These are phyloP conservation scores for Trichosporon inkin DNA, from an alignment of 1,284 basidiomycete genomes.

Conservation along the genomic window DNA sequence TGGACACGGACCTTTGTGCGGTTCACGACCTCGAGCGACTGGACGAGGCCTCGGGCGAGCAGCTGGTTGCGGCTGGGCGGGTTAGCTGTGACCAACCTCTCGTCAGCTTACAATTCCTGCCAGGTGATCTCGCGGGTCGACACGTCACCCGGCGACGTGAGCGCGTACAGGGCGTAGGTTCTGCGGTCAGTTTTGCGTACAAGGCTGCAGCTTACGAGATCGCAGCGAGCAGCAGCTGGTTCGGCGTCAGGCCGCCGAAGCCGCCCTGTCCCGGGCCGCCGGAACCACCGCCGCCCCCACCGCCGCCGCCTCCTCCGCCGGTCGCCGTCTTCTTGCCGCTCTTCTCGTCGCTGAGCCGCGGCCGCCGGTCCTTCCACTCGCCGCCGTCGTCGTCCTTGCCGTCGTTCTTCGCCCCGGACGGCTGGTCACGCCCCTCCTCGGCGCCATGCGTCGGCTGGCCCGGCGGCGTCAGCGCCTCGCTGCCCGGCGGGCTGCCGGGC, in stretches of 20 bases:
- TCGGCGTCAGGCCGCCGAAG: constrained; percentile 43
- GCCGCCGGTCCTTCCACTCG: constrained; percentile 31
- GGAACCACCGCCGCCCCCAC: constrained; percentile 35
- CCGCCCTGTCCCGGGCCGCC: constrained; percentile 26
- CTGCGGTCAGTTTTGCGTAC: constrained; percentile 20
- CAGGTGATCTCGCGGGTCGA: constrained; percentile 84
- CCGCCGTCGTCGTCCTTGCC: constrained; percentile 27
- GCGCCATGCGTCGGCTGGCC: constrained; percentile 33
- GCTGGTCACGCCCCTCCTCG: constrained; percentile 31
- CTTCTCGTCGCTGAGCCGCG: constrained; percentile 38
- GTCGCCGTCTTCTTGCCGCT: constrained; percentile 32
- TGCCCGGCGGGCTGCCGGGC: constrained; percentile 2
- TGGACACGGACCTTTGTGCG: constrained; percentile 67
- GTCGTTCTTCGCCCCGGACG: constrained; percentile 16
- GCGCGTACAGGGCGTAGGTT: constrained; percentile 42
- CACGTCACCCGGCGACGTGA: constrained; percentile 37
- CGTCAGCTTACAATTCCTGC: constrained; percentile 75
- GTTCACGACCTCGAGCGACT: constrained; percentile 90
- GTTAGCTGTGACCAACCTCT: constrained; percentile 8
- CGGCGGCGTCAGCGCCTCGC: constrained; percentile 10
- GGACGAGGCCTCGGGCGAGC: constrained; percentile 93
- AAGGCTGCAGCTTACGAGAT: constrained; percentile 28
- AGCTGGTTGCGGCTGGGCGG: constrained; percentile 74
- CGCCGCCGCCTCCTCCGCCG: constrained; percentile 34
- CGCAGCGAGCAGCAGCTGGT: constrained; percentile 44